phyloP scores from a whole-genome alignment of 768 basidiomycete genomes.

The Tricholoma sp. region DNA sequence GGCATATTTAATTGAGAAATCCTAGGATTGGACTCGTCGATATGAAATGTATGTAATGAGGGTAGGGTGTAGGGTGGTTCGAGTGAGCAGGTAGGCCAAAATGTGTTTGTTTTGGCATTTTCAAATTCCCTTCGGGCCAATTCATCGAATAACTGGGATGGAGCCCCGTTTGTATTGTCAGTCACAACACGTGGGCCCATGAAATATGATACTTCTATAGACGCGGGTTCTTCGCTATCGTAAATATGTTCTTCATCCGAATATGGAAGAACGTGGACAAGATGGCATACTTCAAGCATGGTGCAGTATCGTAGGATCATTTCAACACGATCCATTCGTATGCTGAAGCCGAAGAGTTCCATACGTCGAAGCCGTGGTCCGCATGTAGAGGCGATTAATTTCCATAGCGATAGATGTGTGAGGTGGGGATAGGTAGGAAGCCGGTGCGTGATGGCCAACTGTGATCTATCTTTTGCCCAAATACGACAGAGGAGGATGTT shows the following conservation, averaged over 20 bases:
- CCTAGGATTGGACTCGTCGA: no score
- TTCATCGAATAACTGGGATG: background rate
- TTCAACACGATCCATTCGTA: no score
- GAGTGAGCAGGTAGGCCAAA: background rate
- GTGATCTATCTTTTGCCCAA: no score
- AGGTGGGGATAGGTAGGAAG: no score
- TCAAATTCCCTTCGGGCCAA: background rate
- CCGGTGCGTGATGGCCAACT: no score
- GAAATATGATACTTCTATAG: background rate
- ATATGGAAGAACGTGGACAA: background rate
- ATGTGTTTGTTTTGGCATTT: background rate
- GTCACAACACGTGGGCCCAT: background rate
- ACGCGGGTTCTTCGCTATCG: background rate
- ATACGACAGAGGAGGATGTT: no score
- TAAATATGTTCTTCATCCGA: background rate
- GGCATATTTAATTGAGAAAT: no score
- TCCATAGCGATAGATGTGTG: no score
- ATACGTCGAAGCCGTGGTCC: no score
- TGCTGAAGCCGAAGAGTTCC: no score
- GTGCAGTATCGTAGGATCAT: background rate
- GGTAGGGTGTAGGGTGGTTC: background rate
- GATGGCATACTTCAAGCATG: no score
- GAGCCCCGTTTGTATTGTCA: background rate
- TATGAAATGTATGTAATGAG: background rate
- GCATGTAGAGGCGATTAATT: no score